Percentiles rank a stretch among this genome's conserved stretches.
These are phyloP conservation scores for Laburnicola sp. DNA, from an alignment of 2,329 filamentous ascomycete genomes.

Conservation along the genomic window DNA sequence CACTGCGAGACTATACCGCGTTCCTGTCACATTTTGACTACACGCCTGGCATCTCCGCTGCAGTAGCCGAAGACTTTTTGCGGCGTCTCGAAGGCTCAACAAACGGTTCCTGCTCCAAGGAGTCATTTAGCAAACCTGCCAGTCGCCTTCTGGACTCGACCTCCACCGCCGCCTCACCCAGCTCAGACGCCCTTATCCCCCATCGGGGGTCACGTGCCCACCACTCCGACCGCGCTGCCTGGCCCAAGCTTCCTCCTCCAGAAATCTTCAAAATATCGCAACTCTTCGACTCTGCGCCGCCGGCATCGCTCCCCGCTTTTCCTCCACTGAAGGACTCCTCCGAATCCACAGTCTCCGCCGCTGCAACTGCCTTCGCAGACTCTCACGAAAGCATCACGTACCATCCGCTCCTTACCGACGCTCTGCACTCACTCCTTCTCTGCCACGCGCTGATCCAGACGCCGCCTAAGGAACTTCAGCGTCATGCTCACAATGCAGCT, in stretches of 20 bases:
- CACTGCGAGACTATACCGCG: conserved; percentile 71
- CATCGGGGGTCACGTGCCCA: conserved; percentile 37
- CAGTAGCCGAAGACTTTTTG: conserved; percentile 60
- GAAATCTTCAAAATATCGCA: conserved; percentile 61
- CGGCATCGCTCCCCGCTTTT: conserved; percentile 68
- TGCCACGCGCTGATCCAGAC: conserved; percentile 81
- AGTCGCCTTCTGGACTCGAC: conserved; percentile 34
- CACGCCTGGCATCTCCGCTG: conserved; percentile 68
- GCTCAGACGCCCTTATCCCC: conserved; percentile 51
- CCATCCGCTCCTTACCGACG: conserved; percentile 78
- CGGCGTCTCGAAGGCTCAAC: conserved; percentile 29
- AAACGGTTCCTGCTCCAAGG: conserved; percentile 22
- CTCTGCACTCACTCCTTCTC: conserved; percentile 75
- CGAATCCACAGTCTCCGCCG: conserved; percentile 32
- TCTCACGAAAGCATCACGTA: conserved; percentile 72
- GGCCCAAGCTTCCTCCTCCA: conserved; percentile 54
- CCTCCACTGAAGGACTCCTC: conserved; percentile 49
- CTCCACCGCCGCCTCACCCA: conserved; percentile 24
- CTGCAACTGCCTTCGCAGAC: conserved; percentile 46
- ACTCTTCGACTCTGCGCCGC: conserved; percentile 72
- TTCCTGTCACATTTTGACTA: conserved; percentile 79
- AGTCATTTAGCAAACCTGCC: conserved; percentile 12
- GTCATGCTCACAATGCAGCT: conserved; percentile 80
- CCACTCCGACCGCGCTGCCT: conserved; percentile 43
- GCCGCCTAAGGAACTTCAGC: conserved; percentile 72